These are phyloP conservation scores for Thalassiosira mediterranea DNA, from an alignment of 352 stramenopile species.

Conservation along the genomic window DNA sequence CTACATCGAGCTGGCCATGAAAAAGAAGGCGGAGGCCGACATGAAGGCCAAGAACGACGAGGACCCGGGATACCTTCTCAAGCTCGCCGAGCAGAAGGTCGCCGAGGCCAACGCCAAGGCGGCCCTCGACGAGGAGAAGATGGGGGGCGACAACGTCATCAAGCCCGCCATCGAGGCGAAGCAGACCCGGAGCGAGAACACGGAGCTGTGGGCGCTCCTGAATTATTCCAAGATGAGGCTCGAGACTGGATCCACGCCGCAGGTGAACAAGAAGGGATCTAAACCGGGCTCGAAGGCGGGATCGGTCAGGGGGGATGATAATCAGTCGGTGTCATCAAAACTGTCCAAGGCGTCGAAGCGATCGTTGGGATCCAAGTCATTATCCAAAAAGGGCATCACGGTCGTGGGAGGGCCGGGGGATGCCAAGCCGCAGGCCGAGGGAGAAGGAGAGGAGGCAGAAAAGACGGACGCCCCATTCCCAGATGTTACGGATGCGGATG, in stretches of 20 bases:
- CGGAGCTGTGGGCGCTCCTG: conserved; percentile 57
- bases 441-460: background rate
- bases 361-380: conserved; percentile 40
- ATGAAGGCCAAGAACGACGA: conserved; percentile 12
- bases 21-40: conserved; percentile 29
- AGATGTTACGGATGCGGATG: conserved; percentile 23
- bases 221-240: conserved; percentile 62
- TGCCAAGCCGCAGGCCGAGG: background rate
- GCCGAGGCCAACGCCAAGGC: conserved; percentile 42
- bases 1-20: conserved; percentile 38
- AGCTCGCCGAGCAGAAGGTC: conserved; percentile 40
- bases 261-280: conserved; percentile 38
- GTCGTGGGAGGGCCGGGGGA: conserved; percentile 23
- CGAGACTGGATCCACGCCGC: conserved; percentile 47
- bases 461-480: conserved; percentile 21
- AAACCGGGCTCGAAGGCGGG: background rate
- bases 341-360: conserved; percentile 41
- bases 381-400: conserved; percentile 12
- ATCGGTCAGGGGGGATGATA: conserved; percentile 39
- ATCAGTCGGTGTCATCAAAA: conserved; percentile 50
- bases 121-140: conserved; percentile 31
- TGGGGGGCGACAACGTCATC: conserved; percentile 12
- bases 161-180: conserved; percentile 38
- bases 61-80: conserved; percentile 31
- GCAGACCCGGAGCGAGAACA: conserved; percentile 43